Percentiles rank a stretch among this genome's conserved stretches.
Conservation (phyloP, 2,329 filamentous ascomycete genomes). For the Botrytis pseudocinerea region DNA sequence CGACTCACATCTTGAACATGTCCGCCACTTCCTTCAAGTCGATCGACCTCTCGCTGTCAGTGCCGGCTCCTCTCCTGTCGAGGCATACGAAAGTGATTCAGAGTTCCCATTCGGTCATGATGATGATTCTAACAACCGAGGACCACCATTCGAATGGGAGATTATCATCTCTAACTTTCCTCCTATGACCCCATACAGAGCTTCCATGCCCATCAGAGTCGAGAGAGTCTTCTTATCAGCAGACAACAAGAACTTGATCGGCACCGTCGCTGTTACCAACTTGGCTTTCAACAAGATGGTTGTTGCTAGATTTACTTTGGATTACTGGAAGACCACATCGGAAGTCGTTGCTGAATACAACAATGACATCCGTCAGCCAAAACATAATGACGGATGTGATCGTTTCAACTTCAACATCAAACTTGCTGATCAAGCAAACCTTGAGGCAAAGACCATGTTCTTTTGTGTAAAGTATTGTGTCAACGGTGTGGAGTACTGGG, state of each 20-base stretch:
- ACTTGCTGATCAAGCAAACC: slow-evolving; percentile 83
- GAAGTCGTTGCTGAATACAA: slow-evolving; percentile 89
- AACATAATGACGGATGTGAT: slow-evolving; percentile 69
- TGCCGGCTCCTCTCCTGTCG: slow-evolving; percentile 86
- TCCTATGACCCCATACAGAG: slow-evolving; percentile 60
- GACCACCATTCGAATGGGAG: slow-evolving; percentile 75
- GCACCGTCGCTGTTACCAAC: slow-evolving; percentile 82
- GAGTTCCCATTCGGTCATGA: slow-evolving; percentile 79
- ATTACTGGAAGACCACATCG: slow-evolving; percentile 98
- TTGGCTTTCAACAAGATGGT: slow-evolving; percentile 86
- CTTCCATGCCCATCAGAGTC: slow-evolving; percentile 69
- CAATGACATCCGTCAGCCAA: slow-evolving; percentile 70
- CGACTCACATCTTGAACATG: slow-evolving; percentile 92
- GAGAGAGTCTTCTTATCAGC: slow-evolving; percentile 84
- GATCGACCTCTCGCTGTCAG: slow-evolving; percentile 96
- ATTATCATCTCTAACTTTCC: slow-evolving; percentile 85
- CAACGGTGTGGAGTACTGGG: slow-evolving; percentile 86
- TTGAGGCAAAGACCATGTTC: slow-evolving; percentile 90
- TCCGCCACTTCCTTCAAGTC: slow-evolving; percentile 91
- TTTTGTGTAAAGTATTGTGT: slow-evolving; percentile 89
- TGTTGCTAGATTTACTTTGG: slow-evolving; percentile 90
- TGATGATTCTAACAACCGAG: slow-evolving; percentile 43
- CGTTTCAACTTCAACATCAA: slow-evolving; percentile 94
- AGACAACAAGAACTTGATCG: slow-evolving; percentile 84
- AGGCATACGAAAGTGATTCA: slow-evolving; percentile 79